These are phyloP conservation scores for Suillus decipiens DNA, from an alignment of 768 basidiomycete genomes.

Conservation along the genomic window DNA sequence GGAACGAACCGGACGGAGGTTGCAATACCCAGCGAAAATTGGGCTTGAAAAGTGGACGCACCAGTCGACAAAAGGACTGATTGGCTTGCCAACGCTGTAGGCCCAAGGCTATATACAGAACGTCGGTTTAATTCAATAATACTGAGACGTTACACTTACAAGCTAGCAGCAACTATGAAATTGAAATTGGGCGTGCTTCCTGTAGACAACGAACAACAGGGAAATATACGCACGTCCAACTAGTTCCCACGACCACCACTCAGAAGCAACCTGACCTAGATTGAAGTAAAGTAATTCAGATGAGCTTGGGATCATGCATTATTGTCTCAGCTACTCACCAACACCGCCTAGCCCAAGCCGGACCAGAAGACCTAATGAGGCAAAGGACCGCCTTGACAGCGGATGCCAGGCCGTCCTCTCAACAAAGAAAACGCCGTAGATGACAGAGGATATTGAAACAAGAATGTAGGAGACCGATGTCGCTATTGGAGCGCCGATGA, in stretches of 20 bases:
- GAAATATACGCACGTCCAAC: slow-evolving; percentile 44
- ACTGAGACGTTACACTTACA: slow-evolving; percentile 35
- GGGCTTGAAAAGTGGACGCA: slow-evolving; percentile 80
- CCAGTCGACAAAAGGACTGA: slow-evolving; percentile 78
- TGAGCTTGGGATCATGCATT: neutral
- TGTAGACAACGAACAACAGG: neutral
- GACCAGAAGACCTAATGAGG: slow-evolving; percentile 64
- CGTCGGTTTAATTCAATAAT: slow-evolving; percentile 19
- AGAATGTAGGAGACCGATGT: slow-evolving; percentile 88
- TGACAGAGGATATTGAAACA: slow-evolving; percentile 59
- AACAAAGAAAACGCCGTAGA: slow-evolving; percentile 65
- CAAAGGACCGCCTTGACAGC: slow-evolving; percentile 59
- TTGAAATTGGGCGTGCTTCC: slow-evolving; percentile 8
- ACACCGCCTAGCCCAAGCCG: slow-evolving; percentile 82
- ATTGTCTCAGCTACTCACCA: slow-evolving; percentile 38
- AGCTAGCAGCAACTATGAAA: slow-evolving; percentile 50
- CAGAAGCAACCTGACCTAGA: slow-evolving; percentile 74
- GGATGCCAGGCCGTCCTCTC: slow-evolving; percentile 86
- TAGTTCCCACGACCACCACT: slow-evolving; percentile 99
- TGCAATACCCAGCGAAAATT: slow-evolving; percentile 80
- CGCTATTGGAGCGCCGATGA: slow-evolving; percentile 89
- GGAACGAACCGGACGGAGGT: slow-evolving; percentile 72
- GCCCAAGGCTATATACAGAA: slow-evolving; percentile 61
- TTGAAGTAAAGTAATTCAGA: neutral
- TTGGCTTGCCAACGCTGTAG: slow-evolving; percentile 82